These are phyloP conservation scores for Ustanciosporium gigantosporum DNA, from an alignment of 1,284 basidiomycete species.

Conservation along the genomic window DNA sequence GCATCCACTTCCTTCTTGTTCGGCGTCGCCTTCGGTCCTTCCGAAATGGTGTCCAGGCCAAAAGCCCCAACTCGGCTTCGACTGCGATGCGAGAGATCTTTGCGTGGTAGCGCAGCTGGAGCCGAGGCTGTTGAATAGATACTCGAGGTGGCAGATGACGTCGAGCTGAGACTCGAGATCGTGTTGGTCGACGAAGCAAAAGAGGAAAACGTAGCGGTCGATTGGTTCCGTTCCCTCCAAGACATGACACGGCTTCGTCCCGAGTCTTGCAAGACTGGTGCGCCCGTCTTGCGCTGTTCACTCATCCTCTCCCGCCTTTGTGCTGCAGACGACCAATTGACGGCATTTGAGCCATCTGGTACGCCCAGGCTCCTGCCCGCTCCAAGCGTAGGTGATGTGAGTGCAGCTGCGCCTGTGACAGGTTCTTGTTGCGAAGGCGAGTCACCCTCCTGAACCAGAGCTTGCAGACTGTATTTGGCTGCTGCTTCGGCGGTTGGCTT, in stretches of 20 bases:
- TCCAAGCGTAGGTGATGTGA: neutral
- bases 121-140: constrained; percentile 49
- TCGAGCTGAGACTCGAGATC: constrained; percentile 20
- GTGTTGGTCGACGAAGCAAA: constrained; percentile 25
- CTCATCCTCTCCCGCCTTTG: constrained; percentile 41
- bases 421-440: neutral
- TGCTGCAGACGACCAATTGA: constrained; percentile 42
- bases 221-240: constrained; percentile 46
- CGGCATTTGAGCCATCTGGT: neutral
- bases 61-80: constrained; percentile 21
- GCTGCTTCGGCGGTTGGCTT: constrained; percentile 36
- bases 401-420: neutral
- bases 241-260: constrained; percentile 33
- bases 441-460: constrained; percentile 5
- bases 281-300: constrained; percentile 28
- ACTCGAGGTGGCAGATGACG: constrained; percentile 36
- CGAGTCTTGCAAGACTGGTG: constrained; percentile 16
- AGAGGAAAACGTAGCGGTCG: constrained; percentile 27
- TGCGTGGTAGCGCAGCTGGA: constrained; percentile 36
- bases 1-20: constrained; percentile 40
- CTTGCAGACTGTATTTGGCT: constrained; percentile 23
- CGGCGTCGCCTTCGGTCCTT: constrained; percentile 20
- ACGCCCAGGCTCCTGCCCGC: neutral
- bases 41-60: constrained; percentile 41
- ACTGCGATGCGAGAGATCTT: constrained; percentile 22